Evolutionary conservation across 768 basidiomycete species (phyloP).

Genomic region (Lentinula sp.): DNA sequence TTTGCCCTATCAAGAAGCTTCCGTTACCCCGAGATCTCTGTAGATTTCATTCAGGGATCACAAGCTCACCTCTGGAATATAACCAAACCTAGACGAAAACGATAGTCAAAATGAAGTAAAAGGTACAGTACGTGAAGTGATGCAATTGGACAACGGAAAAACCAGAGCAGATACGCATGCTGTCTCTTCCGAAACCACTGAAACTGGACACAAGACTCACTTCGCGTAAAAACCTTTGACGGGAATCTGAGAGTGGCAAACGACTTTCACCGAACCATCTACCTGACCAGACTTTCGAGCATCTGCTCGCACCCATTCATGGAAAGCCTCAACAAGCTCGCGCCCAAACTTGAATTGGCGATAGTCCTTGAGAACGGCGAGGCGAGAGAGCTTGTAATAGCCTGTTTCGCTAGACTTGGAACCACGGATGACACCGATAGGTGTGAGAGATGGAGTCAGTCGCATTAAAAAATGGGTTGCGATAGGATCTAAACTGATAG

Average conservation of each 20-base stretch:
- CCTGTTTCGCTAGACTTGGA: conserved; percentile 26
- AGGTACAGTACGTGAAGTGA: background rate
- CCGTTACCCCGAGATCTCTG: conserved; percentile 7
- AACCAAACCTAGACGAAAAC: conserved; percentile 51
- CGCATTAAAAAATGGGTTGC: conserved; percentile 73
- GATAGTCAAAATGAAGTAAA: conserved; percentile 10
- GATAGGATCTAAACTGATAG: conserved; percentile 49
- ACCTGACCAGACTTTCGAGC: conserved; percentile 19
- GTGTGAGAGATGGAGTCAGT: conserved; percentile 49
- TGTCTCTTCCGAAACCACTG: background rate
- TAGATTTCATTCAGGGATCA: conserved; percentile 1
- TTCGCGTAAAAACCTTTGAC: conserved; percentile 72
- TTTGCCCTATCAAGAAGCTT: conserved; percentile 34
- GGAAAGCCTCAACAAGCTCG: conserved; percentile 56
- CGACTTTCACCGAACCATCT: conserved; percentile 30
- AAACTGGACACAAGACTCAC: conserved; percentile 35
- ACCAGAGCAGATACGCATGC: background rate
- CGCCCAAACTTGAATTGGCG: conserved; percentile 61
- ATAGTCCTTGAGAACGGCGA: conserved; percentile 63
- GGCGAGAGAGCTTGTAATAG: conserved; percentile 70
- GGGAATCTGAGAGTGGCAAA: conserved; percentile 67
- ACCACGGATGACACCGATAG: conserved; percentile 68
- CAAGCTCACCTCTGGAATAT: conserved; percentile 53
- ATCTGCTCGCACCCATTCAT: conserved; percentile 50
- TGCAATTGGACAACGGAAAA: conserved; percentile 11